A percentile compares a stretch with the other conserved stretches of the same genome.
Evolutionary conservation across 75 land plant species (phyloP).

Genomic region (Pinus taeda): DNA sequence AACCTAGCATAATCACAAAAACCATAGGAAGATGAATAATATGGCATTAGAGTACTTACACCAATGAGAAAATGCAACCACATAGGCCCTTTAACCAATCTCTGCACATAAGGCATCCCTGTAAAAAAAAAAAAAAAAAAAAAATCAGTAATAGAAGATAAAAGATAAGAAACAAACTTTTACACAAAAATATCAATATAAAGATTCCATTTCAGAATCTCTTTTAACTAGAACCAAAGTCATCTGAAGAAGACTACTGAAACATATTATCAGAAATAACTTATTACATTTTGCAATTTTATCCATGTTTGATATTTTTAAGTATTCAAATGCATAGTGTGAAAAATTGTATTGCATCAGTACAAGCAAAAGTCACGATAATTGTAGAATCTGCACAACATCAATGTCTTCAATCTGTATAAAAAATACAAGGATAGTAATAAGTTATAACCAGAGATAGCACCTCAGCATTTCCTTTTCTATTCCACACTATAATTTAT

Average conservation of each 20-base stretch:
- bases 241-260: background rate
- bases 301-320: background rate
- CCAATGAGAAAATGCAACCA: slow-evolving; percentile 84
- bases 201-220: background rate
- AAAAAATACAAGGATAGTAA: background rate
- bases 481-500: background rate
- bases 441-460: no score
- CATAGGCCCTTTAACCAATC: slow-evolving; percentile 70
- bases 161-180: background rate
- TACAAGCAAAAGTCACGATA: background rate
- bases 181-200: background rate
- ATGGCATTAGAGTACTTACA: slow-evolving; percentile 39
- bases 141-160: background rate
- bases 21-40: background rate
- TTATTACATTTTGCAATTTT: background rate
- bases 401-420: background rate
- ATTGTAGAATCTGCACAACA: background rate
- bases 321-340: background rate
- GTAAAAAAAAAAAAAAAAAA: slow-evolving; percentile 21
- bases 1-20: background rate
- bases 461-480: background rate
- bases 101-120: slow-evolving; percentile 76
- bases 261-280: background rate
- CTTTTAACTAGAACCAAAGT: background rate
- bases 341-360: background rate